Conservation (phyloP, 2,329 filamentous ascomycete species). For the Fusarium musae region DNA sequence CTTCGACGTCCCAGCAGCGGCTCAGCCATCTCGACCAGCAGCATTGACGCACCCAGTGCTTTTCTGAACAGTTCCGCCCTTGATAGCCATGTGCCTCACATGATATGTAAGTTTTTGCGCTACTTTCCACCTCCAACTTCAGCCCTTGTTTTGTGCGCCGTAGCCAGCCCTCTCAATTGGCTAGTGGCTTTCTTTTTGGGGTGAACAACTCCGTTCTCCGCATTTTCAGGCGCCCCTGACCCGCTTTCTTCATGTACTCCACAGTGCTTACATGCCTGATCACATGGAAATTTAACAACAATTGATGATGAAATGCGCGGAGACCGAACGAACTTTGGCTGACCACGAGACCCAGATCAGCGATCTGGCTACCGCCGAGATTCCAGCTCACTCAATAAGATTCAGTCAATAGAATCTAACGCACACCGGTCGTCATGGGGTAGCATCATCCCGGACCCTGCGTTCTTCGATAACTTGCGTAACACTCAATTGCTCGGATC, state of each 20-base stretch:
- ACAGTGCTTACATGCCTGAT: constrained; percentile 33
- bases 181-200: constrained; percentile 32
- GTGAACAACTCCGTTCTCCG: constrained; percentile 44
- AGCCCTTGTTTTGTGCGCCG: constrained; percentile 33
- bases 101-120: constrained; percentile 58
- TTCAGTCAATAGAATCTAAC: constrained; percentile 41
- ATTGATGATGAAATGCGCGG: constrained; percentile 9
- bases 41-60: constrained; percentile 43
- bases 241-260: constrained; percentile 40
- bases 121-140: constrained; percentile 16
- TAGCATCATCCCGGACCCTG: constrained; percentile 49
- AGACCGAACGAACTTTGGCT: constrained; percentile 35
- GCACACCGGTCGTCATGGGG: constrained; percentile 45
- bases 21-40: constrained; percentile 49
- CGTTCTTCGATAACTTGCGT: constrained; percentile 53
- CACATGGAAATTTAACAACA: constrained; percentile 40
- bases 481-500: constrained; percentile 58
- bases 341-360: constrained; percentile 53
- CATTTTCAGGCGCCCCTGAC: constrained; percentile 40
- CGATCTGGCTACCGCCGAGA: constrained; percentile 52
- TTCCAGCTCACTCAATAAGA: constrained; percentile 46
- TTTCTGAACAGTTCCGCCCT: constrained; percentile 45
- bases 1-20: constrained; percentile 53
- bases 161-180: constrained; percentile 30
- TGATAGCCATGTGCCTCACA: constrained; percentile 59